These are phyloP conservation scores for Phialocephala sp. DNA, from an alignment of 2,329 filamentous ascomycete species.

Conservation along the genomic window DNA sequence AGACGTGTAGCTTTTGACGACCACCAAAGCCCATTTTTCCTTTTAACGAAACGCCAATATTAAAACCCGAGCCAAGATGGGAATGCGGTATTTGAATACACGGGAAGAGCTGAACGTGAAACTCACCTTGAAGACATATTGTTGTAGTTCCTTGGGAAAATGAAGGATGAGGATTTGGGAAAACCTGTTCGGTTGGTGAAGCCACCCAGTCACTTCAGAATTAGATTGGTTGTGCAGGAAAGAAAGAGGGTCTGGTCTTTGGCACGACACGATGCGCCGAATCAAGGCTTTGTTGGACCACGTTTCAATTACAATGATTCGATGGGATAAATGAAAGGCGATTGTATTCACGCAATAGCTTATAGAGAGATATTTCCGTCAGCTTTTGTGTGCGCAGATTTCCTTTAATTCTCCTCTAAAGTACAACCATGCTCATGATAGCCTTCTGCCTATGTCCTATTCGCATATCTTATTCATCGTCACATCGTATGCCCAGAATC, in stretches of 20 bases:
- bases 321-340: neutral
- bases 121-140: slow-evolving; percentile 41
- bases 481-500: slow-evolving; percentile 34
- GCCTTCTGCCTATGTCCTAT: slow-evolving; percentile 10
- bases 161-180: slow-evolving; percentile 9
- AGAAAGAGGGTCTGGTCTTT: neutral
- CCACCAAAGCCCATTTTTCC: neutral
- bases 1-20: neutral
- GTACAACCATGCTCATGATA: slow-evolving; percentile 26
- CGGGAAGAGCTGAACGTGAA: neutral
- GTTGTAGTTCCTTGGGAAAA: slow-evolving; percentile 15
- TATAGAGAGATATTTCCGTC: neutral
- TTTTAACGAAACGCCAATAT: slow-evolving; percentile 16
- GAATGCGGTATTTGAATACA: neutral
- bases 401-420: slow-evolving; percentile 27
- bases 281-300: neutral
- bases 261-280: neutral
- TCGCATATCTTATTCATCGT: slow-evolving; percentile 26
- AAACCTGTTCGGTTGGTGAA: slow-evolving; percentile 30
- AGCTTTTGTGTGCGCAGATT: neutral
- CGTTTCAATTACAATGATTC: slow-evolving; percentile 1
- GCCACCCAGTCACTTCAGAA: slow-evolving; percentile 15
- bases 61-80: neutral
- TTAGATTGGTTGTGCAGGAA: neutral
- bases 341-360: neutral